Evolutionary conservation across 2,329 filamentous ascomycete species (phyloP).

Genomic region (Verticillium dahliae): DNA sequence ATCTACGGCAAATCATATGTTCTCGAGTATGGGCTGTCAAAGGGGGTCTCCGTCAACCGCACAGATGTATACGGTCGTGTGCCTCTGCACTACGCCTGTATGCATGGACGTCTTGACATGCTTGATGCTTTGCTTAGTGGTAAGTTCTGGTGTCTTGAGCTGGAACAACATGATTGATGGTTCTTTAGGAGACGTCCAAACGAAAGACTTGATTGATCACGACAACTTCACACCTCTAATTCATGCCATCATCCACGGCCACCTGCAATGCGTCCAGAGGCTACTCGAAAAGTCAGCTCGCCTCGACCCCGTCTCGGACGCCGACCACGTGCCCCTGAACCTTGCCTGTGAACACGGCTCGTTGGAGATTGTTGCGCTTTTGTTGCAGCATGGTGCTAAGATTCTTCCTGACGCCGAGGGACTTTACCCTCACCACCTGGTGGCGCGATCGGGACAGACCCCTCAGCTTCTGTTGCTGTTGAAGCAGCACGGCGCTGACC

Average conservation of each 20-base stretch:
- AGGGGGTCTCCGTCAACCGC: conserved; percentile 68
- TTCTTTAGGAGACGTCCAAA: conserved; percentile 26
- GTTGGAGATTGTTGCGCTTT: conserved; percentile 72
- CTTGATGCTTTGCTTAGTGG: conserved; percentile 65
- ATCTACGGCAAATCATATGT: conserved; percentile 85
- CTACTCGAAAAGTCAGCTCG: conserved; percentile 74
- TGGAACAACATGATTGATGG: neutral
- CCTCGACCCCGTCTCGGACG: conserved; percentile 77
- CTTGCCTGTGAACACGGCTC: conserved; percentile 92
- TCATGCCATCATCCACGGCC: conserved; percentile 86
- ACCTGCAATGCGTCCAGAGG: conserved; percentile 71
- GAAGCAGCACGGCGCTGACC: conserved; percentile 77
- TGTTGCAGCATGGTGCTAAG: conserved; percentile 72
- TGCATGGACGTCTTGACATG: conserved; percentile 86
- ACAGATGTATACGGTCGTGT: conserved; percentile 92
- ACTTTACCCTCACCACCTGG: conserved; percentile 92
- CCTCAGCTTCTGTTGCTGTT: conserved; percentile 74
- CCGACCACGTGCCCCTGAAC: conserved; percentile 91
- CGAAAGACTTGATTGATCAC: conserved; percentile 84
- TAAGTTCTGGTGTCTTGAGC: conserved; percentile 21
- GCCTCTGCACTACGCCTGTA: conserved; percentile 90
- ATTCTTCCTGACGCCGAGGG: conserved; percentile 95
- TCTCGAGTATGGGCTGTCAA: conserved; percentile 66
- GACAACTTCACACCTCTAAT: conserved; percentile 97
- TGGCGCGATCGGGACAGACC: conserved; percentile 80